phyloP scores from a whole-genome alignment of 805 yeast genomes.

The Wickerhamomyces rabaulensis region DNA sequence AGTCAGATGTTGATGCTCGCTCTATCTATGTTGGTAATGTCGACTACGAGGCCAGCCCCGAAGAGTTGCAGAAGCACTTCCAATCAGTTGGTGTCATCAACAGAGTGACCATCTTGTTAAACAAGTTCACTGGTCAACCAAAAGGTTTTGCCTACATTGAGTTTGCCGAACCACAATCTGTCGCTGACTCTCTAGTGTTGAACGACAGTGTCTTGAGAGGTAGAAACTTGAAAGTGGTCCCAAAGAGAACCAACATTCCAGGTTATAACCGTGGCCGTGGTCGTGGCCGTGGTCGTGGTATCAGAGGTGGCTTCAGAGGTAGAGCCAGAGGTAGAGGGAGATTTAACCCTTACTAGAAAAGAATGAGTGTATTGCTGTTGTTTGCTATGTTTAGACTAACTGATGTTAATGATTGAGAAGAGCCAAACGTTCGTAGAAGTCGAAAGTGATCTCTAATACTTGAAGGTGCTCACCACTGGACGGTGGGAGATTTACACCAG shows the following conservation, averaged over 20 bases:
- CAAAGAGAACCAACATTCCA: conserved; percentile 80
- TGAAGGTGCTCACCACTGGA: too few relatives aligned
- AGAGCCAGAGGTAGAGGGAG: conserved; percentile 43
- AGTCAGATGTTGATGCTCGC: conserved; percentile 67
- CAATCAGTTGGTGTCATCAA: conserved; percentile 66
- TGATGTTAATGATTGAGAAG: neutral
- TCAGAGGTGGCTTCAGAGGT: conserved; percentile 34
- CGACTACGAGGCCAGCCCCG: conserved; percentile 73
- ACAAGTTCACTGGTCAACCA: conserved; percentile 74
- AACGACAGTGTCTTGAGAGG: conserved; percentile 66
- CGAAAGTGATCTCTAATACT: too few relatives aligned
- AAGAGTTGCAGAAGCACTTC: conserved; percentile 73
- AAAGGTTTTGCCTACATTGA: conserved; percentile 87
- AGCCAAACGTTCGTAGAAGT: neutral
- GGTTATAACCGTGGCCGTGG: conserved; percentile 50
- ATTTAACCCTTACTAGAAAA: conserved; percentile 35
- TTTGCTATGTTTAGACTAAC: neutral
- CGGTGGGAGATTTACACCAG: too few relatives aligned
- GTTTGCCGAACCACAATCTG: conserved; percentile 63
- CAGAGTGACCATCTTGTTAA: conserved; percentile 71
- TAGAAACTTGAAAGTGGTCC: conserved; percentile 64
- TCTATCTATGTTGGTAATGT: conserved; percentile 82
- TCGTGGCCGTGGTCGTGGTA: conserved; percentile 46
- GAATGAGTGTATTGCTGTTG: too few relatives aligned
- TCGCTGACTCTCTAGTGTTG: conserved; percentile 57